Evolutionary conservation across 768 basidiomycete species (phyloP), one percentile per base, ranked within the genome.

Genomic region (Serendipita indica): DNA sequence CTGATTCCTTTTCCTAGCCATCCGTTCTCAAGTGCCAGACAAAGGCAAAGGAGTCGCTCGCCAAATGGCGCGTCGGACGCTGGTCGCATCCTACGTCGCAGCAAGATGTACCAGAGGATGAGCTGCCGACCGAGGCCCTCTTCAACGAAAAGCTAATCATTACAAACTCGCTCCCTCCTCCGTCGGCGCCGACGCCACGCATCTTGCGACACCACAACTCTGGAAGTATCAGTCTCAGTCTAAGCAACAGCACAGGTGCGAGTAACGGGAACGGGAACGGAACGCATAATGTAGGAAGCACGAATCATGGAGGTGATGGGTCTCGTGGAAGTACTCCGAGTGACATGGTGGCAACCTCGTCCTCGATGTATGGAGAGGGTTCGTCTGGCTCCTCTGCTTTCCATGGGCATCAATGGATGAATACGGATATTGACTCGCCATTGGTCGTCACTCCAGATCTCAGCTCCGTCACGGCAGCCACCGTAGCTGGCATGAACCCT

Each of bases 111-210:
- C 22, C 10, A 4, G 32, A 54, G 49, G 49, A 54, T 22, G 49
- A n/a, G 10, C 0, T 28, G 32, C 41, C 41, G 41, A 43, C 41
- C 7, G 49, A 54, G n/a, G 49, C 32, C 7, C 30, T 54, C 25
- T 33, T 54, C 49, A 54, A 54, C n/a, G 49, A 54, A 28, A 54
- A 54, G 32, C n/a, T 54, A 2, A 30, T 54, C 10, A 54, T 54
- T 27, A 28, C 22, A n/a, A 54, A 18, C n/a, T 37, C 35, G n/a
- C n/a, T 37, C 35, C 35, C 35, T 37, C n/a, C 10, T 37, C 10
- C 35, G n/a, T 7, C 41, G 41, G 41, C 41, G n/a, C 27, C 41
- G 6, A 7, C 41, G 7, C 18, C n/a, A 6, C n/a, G 27, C 27
- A 43, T 18, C 41, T 5, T 25, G 18, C 27, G 18, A n/a, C 41